phyloP scores from a whole-genome alignment of 805 yeast species.

The Suhomyces faveliae region DNA sequence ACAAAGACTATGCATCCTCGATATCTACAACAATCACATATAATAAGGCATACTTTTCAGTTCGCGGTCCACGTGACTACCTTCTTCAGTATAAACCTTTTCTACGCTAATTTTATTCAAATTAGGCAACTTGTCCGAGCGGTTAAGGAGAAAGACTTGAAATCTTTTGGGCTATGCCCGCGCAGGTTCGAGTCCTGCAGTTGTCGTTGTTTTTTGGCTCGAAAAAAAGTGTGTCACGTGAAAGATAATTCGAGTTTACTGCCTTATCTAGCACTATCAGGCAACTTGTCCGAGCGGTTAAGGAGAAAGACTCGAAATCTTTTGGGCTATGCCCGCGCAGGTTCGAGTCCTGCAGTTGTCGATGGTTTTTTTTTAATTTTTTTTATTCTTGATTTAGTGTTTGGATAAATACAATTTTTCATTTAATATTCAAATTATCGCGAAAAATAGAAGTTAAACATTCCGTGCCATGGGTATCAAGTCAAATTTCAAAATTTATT shows the following conservation, averaged over 20 bases:
- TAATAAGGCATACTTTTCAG: too few species aligned
- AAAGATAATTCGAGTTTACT: background rate
- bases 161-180: constrained; percentile 17
- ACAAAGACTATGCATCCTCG: too few species aligned
- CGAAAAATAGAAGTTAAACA: background rate
- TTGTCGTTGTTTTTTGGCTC: constrained; percentile 9
- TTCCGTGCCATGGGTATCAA: too few species aligned
- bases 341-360: constrained; percentile 18
- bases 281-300: constrained; percentile 18
- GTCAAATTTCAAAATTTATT: too few species aligned
- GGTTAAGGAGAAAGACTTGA: constrained; percentile 17
- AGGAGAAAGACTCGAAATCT: constrained; percentile 16
- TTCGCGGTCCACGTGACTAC: too few species aligned
- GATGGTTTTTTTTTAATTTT: constrained; percentile 5
- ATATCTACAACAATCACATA: too few species aligned
- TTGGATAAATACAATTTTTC: background rate
- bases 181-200: constrained; percentile 19
- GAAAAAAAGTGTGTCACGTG: background rate
- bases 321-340: constrained; percentile 18
- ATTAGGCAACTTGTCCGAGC: constrained; percentile 16
- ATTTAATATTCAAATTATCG: background rate
- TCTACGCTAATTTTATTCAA: background rate
- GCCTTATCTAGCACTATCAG: background rate
- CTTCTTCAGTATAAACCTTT: too few species aligned
- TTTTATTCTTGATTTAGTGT: background rate